phyloP scores from a whole-genome alignment of 2,329 filamentous ascomycete species.

The Ceratocystis cubensis region DNA sequence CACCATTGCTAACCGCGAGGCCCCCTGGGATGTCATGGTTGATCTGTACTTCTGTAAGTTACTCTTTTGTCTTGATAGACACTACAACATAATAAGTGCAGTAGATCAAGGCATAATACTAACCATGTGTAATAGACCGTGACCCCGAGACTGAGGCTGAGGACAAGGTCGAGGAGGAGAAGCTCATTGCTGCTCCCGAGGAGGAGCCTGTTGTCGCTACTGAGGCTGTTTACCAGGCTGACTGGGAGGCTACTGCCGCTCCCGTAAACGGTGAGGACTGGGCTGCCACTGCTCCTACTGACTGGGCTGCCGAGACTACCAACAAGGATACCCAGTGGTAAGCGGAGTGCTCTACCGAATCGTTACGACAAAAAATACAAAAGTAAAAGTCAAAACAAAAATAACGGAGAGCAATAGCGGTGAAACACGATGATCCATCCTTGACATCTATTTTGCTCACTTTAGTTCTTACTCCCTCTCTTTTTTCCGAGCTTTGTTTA shows the following conservation, averaged over 20 bases:
- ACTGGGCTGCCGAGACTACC: slow-evolving; percentile 53
- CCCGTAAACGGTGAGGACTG: slow-evolving; percentile 50
- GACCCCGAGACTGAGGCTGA: slow-evolving; percentile 99
- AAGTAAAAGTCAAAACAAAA: slow-evolving; percentile 22
- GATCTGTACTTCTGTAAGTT: slow-evolving; percentile 94
- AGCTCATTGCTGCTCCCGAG: slow-evolving; percentile 64
- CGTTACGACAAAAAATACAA: slow-evolving; percentile 22
- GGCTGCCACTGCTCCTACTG: slow-evolving; percentile 53
- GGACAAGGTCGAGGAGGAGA: slow-evolving; percentile 92
- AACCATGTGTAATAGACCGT: slow-evolving; percentile 49
- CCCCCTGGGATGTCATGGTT: slow-evolving; percentile 98
- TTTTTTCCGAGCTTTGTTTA: slow-evolving; percentile 14
- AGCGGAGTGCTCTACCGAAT: slow-evolving; percentile 23
- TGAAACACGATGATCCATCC: slow-evolving; percentile 18
- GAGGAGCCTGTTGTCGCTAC: slow-evolving; percentile 59
- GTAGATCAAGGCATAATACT: slow-evolving; percentile 17
- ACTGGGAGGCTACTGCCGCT: slow-evolving; percentile 76
- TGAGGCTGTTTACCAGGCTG: slow-evolving; percentile 64
- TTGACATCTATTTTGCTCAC: slow-evolving; percentile 15
- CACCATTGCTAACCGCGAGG: slow-evolving; percentile 89
- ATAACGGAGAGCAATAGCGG: slow-evolving; percentile 21
- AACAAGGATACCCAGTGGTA: slow-evolving; percentile 46
- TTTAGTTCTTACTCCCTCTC: slow-evolving; percentile 12
- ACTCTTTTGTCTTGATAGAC: background rate
- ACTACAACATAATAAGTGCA: background rate